These are phyloP conservation scores for Rhizoclosmatium sp. DNA, from an alignment of 192 early-diverging fungal genomes.

Conservation along the genomic window DNA sequence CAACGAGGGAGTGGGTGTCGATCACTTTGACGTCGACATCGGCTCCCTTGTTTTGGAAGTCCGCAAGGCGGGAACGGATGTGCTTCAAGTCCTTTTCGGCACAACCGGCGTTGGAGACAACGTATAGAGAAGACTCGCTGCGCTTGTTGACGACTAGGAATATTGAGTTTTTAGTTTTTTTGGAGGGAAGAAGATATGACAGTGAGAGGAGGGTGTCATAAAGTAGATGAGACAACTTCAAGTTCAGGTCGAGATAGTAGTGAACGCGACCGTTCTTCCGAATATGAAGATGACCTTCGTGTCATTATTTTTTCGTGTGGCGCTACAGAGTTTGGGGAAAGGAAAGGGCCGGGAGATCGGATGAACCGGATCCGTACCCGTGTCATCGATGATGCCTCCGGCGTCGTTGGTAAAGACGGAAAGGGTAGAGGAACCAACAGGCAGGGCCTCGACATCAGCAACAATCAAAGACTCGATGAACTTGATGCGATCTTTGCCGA, in stretches of 20 bases:
- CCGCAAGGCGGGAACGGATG: conserved; percentile 77
- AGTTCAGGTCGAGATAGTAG: no score
- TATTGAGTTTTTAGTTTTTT: no score
- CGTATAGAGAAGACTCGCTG: conserved; percentile 74
- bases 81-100: conserved; percentile 96
- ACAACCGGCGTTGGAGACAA: conserved; percentile 96
- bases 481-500: conserved; percentile 83
- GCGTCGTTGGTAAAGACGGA: conserved; percentile 95
- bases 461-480: conserved; percentile 92
- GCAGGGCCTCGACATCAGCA: conserved; percentile 83
- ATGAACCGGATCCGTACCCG: conserved; percentile 38
- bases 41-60: conserved; percentile 88
- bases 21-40: conserved; percentile 89
- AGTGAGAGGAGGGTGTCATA: no score
- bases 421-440: conserved; percentile 80
- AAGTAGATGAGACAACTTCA: no score
- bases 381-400: conserved; percentile 98
- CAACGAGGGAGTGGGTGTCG: conserved; percentile 86
- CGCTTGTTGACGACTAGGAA: conserved; percentile 84
- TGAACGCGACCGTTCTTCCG: no score
- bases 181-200: no score
- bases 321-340: conserved; percentile 23
- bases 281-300: no score
- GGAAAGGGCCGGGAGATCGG: conserved; percentile 16
- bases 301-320: background rate